These are phyloP conservation scores for Dacryopinax spathularia DNA, from an alignment of 768 basidiomycete genomes.

Conservation along the genomic window DNA sequence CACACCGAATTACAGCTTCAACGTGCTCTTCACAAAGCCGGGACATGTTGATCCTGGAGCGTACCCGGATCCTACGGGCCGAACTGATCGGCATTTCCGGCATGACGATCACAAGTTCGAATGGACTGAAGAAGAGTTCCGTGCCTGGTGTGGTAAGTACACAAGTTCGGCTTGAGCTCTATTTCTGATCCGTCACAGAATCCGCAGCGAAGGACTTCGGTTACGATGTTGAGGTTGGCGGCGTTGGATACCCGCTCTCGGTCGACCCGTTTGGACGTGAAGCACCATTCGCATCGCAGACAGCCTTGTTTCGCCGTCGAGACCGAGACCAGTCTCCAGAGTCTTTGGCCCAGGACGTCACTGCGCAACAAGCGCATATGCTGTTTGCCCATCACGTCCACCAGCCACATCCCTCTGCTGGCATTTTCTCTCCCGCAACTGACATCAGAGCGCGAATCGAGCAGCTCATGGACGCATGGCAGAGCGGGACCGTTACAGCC, in stretches of 20 bases:
- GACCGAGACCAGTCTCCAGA: neutral
- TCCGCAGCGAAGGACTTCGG: slow-evolving; percentile 50
- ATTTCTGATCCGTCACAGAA: slow-evolving; percentile 4
- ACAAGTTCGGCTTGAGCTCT: neutral
- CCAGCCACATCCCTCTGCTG: slow-evolving; percentile 35
- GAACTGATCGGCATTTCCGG: slow-evolving; percentile 61
- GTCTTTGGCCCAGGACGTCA: no score
- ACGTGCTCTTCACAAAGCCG: slow-evolving; percentile 54
- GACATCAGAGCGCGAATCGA: slow-evolving; percentile 40
- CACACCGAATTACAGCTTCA: slow-evolving; percentile 77
- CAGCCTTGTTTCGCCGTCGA: slow-evolving; percentile 43
- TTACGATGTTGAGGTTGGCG: slow-evolving; percentile 45
- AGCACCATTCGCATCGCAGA: slow-evolving; percentile 44
- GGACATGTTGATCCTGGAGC: slow-evolving; percentile 7
- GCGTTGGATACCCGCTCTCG: slow-evolving; percentile 46
- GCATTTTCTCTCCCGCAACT: slow-evolving; percentile 28
- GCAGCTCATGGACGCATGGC: slow-evolving; percentile 39
- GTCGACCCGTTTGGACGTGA: slow-evolving; percentile 63
- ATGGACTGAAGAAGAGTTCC: slow-evolving; percentile 68
- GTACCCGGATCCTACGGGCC: slow-evolving; percentile 56
- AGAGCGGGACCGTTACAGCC: slow-evolving; percentile 34
- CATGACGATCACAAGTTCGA: slow-evolving; percentile 82
- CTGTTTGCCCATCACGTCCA: slow-evolving; percentile 39
- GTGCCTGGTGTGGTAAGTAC: slow-evolving; percentile 38
- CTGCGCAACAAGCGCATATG: no score